phyloP scores from a whole-genome alignment of 2,329 filamentous ascomycete genomes.

The Incumbomyces lentus region DNA sequence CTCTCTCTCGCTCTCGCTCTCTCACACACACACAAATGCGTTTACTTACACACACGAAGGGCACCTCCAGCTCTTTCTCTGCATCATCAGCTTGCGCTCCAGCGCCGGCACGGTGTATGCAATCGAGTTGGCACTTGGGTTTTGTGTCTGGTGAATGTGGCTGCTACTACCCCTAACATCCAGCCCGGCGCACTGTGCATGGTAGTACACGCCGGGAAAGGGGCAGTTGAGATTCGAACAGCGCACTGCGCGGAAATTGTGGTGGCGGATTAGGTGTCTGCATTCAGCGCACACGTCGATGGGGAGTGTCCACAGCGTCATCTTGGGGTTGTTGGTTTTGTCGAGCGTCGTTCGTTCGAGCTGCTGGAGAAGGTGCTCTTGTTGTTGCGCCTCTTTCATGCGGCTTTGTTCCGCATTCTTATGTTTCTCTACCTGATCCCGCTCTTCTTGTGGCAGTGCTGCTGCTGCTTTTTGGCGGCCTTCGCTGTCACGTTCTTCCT shows the following conservation, averaged over 20 bases:
- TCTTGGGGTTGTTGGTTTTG: not conserved
- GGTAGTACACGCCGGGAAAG: constrained; percentile 11
- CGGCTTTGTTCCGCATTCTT: not conserved
- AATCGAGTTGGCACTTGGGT: not conserved
- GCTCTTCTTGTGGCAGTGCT: too few relatives aligned
- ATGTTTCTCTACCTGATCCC: not conserved
- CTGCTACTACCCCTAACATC: not conserved
- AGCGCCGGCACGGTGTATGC: not conserved
- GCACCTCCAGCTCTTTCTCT: constrained; percentile 3
- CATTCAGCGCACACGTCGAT: constrained; percentile 10
- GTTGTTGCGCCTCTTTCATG: not conserved
- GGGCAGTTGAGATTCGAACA: constrained; percentile 12
- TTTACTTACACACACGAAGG: not conserved
- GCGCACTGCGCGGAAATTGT: constrained; percentile 5
- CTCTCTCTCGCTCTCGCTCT: too few relatives aligned
- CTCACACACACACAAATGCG: too few relatives aligned
- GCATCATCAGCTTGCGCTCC: not conserved
- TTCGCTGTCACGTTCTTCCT: not conserved
- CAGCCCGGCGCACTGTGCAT: constrained; percentile 10
- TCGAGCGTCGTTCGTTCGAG: too few relatives aligned
- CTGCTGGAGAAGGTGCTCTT: not conserved
- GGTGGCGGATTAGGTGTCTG: constrained; percentile 5
- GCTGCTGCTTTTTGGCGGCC: not conserved
- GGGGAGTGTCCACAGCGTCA: not conserved
- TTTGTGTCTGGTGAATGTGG: not conserved